phyloP scores from a whole-genome alignment of 805 yeast genomes.

The Saccharomycopsis olivae region DNA sequence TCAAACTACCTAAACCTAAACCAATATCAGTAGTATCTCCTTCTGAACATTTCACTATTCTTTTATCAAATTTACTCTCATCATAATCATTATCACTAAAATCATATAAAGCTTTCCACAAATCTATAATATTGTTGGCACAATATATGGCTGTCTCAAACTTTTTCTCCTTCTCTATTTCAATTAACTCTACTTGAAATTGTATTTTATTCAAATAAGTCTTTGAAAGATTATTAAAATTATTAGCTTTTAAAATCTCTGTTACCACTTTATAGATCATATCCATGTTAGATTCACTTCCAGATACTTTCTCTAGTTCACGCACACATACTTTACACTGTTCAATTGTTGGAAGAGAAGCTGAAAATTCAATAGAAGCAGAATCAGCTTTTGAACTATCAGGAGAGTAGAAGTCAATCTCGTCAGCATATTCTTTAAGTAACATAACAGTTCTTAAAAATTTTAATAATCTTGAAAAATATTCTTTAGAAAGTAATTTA shows the following conservation, averaged over 20 bases:
- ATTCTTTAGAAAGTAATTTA: conserved; percentile 14
- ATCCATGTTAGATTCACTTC: conserved; percentile 18
- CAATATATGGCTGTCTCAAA: conserved; percentile 12
- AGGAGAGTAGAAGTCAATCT: conserved; percentile 12
- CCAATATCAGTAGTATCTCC: conserved; percentile 14
- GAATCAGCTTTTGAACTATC: background rate
- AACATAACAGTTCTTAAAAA: conserved; percentile 10
- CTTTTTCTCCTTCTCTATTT: conserved; percentile 17
- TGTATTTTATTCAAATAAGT: conserved; percentile 13
- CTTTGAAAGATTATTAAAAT: conserved; percentile 19
- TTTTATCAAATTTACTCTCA: conserved; percentile 5
- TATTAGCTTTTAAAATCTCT: conserved; percentile 16
- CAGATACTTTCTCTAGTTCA: conserved; percentile 12
- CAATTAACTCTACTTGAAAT: conserved; percentile 13
- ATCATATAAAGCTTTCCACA: conserved; percentile 12
- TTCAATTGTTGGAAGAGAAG: conserved; percentile 12
- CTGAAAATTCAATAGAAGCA: conserved; percentile 3
- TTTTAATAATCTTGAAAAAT: conserved; percentile 12
- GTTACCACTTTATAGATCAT: conserved; percentile 13
- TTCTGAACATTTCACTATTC: conserved; percentile 15
- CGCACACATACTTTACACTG: conserved; percentile 16
- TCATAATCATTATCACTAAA: background rate
- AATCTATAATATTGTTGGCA: conserved; percentile 10
- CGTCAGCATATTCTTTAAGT: conserved; percentile 14
- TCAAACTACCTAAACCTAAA: conserved; percentile 17